These are phyloP conservation scores for Vigna radiata DNA, from an alignment of 306 rosid species.

Conservation along the genomic window DNA sequence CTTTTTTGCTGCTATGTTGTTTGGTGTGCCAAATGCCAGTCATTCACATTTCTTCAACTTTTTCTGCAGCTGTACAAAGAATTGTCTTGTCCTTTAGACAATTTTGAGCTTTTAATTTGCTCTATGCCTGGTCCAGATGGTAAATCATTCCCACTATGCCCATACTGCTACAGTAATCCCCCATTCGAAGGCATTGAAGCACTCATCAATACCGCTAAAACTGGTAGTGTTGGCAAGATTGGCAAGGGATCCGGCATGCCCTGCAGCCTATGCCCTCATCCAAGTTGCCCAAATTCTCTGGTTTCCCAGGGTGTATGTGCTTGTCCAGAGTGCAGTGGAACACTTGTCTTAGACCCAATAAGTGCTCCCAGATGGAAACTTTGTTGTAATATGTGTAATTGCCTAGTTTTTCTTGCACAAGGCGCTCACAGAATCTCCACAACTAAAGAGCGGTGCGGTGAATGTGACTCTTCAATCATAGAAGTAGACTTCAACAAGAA, in stretches of 20 bases:
- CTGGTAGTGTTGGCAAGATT: constrained; percentile 61
- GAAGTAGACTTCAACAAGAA: constrained; percentile 98
- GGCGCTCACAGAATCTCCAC: constrained; percentile 94
- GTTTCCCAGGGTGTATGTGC: constrained; percentile 90
- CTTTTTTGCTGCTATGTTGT: constrained; percentile 25
- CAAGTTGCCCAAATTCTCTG: constrained; percentile 85
- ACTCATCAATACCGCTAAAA: constrained; percentile 63
- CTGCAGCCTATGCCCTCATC: constrained; percentile 92
- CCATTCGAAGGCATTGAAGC: constrained; percentile 92
- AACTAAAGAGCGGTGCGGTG: constrained; percentile 70
- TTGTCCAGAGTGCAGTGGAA: constrained; percentile 96
- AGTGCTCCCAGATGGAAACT: constrained; percentile 96
- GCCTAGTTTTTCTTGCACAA: constrained; percentile 87
- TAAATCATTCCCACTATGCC: constrained; percentile 90
- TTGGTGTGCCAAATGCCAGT: constrained; percentile 24
- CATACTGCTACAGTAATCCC: constrained; percentile 95
- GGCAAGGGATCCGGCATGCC: constrained; percentile 99
- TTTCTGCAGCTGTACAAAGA: constrained; percentile 87
- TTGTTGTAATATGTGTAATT: constrained; percentile 85
- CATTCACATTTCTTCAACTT: constrained; percentile 24
- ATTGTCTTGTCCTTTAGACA: constrained; percentile 88
- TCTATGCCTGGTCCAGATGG: constrained; percentile 92
- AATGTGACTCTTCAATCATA: constrained; percentile 78
- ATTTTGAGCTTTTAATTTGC: constrained; percentile 86
- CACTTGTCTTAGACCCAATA: constrained; percentile 85